Evolutionary conservation across 2,329 filamentous ascomycete species (phyloP), one percentile per base, ranked within the genome.

Genomic region (Monilinia fructicola): DNA sequence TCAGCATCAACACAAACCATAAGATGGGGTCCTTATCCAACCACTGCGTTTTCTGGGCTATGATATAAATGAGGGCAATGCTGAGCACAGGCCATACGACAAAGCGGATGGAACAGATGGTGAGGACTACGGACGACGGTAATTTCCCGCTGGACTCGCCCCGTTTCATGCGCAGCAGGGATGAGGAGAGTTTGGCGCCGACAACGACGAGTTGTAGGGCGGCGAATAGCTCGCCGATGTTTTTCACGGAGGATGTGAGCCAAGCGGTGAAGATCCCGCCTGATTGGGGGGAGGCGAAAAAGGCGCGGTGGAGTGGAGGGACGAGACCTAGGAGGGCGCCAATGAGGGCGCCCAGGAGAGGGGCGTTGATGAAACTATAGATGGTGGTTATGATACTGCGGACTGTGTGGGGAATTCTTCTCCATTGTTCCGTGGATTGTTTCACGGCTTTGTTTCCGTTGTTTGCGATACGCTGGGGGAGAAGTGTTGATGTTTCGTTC

Each of bases 201-300:
- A 88, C 87, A 0, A 90, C 82, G 28, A 90, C 82, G 21, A 90
- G 84, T 52, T 88, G 88, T 31, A 89, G 77, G 0, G 85, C 82
- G 0, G 88, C 86, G 73, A 90, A 90, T 0, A 90, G 79, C 0
- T 82, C 80, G 4, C 87, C 87, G 28, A 90, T 80, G 66, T 87
- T 89, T 70, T 85, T 81, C 26, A 90, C 76, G 0, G 84, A 83
- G 0, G 81, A 79, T 0, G 87, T 90, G 52, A 90, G 77, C 87
- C 87, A 90, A 0, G 87, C 87, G 28, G 84, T 86, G 72, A 90
- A 83, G 66, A 87, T 84, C 1, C 88, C 87, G 12, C 87, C 88
- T 7, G 87, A 78, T 12, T 83, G 74, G 11, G 81, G 81, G 7
- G 80, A 76, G 59, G 77, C 80, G 78, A 90, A 90, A 76, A 91